Conservation (phyloP, 2,329 filamentous ascomycete species). For the Rhynchosporium secalis region DNA sequence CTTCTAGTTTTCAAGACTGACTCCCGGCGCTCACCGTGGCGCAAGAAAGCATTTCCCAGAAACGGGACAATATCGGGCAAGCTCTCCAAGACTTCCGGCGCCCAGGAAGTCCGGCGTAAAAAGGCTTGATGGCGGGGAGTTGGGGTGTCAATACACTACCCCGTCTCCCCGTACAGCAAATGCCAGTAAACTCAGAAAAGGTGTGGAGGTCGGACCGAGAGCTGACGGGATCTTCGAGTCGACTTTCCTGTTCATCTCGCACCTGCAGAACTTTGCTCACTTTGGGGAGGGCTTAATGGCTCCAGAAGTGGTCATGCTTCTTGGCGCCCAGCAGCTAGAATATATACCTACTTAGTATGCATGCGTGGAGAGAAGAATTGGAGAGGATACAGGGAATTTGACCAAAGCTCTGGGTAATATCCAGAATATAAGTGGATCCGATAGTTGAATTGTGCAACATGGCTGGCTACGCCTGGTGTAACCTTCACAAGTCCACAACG, state of each 20-base stretch:
- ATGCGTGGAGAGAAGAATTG: too few relatives aligned
- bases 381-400: neutral
- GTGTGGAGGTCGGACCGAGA: slow-evolving; percentile 8
- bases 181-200: neutral
- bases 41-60: slow-evolving; percentile 7
- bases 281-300: too few relatives aligned
- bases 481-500: neutral
- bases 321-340: slow-evolving; percentile 10
- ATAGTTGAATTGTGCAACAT: neutral
- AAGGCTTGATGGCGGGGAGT: neutral
- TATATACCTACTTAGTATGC: neutral
- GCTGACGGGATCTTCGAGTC: neutral
- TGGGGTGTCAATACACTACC: neutral
- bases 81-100: slow-evolving; percentile 8
- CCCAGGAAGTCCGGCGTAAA: neutral
- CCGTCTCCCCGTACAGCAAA: too few relatives aligned
- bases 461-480: neutral
- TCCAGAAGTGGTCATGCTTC: slow-evolving; percentile 2
- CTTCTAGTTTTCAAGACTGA: neutral
- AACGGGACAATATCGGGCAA: slow-evolving; percentile 6
- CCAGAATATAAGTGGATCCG: neutral
- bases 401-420: neutral
- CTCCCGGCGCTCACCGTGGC: neutral
- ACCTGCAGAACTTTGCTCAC: neutral
- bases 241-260: slow-evolving; percentile 1